Evolutionary conservation across 345 rosid species (phyloP).

Genomic region (Pistacia vera): DNA sequence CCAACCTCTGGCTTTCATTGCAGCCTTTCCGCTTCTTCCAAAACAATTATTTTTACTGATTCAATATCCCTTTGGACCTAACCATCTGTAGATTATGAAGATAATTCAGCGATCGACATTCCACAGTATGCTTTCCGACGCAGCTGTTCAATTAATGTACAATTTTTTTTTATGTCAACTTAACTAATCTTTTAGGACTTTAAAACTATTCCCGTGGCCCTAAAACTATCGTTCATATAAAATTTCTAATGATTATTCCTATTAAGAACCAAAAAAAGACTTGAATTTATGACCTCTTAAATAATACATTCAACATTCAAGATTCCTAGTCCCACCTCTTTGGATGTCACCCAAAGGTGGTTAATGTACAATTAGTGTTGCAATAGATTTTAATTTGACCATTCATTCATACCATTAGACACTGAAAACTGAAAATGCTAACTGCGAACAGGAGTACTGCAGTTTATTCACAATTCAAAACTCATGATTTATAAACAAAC

Average conservation of each 20-base stretch:
- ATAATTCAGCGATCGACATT: not conserved
- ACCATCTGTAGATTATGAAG: not conserved
- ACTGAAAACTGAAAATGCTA: not conserved
- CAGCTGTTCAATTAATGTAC: no score
- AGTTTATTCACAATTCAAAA: not conserved
- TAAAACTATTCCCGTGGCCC: no score
- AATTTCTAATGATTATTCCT: no score
- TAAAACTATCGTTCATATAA: fast-evolving
- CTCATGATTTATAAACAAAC: not conserved
- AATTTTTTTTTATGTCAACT: no score
- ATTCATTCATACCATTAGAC: no score
- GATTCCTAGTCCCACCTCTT: fast-evolving
- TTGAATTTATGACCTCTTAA: no score
- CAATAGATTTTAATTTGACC: no score
- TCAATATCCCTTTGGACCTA: conserved; percentile 80
- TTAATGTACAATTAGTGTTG: no score
- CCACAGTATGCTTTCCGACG: not conserved
- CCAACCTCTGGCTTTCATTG: conserved; percentile 43
- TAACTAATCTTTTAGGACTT: no score
- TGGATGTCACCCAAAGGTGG: no score
- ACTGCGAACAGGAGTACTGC: not conserved
- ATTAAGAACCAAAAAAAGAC: no score
- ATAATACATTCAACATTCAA: no score
- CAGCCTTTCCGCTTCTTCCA: conserved; percentile 91
- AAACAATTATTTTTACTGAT: conserved; percentile 63